A percentile compares a stretch with the other conserved stretches of the same genome.
These are phyloP conservation scores for Scutellaria baicalensis DNA, from an alignment of 257 asterid genomes.

Conservation along the genomic window DNA sequence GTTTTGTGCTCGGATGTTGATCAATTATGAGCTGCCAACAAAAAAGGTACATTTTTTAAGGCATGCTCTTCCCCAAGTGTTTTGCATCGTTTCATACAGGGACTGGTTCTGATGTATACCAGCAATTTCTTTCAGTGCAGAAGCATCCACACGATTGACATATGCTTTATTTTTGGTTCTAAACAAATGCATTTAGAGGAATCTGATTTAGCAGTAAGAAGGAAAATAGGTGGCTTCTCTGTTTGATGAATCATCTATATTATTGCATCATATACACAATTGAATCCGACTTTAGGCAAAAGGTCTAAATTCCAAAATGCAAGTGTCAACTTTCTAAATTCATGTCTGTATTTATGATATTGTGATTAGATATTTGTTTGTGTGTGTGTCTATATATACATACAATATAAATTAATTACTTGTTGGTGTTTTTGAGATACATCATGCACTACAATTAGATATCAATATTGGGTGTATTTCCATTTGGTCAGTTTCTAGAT, in stretches of 20 bases:
- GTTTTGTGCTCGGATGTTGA: constrained; percentile 57
- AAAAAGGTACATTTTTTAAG: constrained; percentile 49
- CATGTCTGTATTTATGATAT: neutral
- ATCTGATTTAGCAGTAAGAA: neutral
- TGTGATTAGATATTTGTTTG: neutral
- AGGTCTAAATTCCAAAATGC: neutral
- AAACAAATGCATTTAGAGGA: neutral
- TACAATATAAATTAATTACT: neutral
- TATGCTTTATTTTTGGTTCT: neutral
- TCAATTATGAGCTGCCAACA: constrained; percentile 77
- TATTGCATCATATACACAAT: neutral
- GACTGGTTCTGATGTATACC: neutral
- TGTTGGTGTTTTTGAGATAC: neutral
- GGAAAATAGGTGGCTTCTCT: neutral
- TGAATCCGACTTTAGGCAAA: neutral
- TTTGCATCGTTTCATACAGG: neutral
- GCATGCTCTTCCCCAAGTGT: neutral
- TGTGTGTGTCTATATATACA: neutral
- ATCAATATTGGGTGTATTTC: neutral
- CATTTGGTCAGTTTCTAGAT: neutral
- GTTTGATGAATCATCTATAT: neutral
- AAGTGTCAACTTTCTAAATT: neutral
- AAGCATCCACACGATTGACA: neutral
- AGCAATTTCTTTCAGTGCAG: neutral
- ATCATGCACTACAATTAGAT: neutral